These are phyloP conservation scores for Citrus reticulata DNA, from an alignment of 345 rosid genomes.

Conservation along the genomic window DNA sequence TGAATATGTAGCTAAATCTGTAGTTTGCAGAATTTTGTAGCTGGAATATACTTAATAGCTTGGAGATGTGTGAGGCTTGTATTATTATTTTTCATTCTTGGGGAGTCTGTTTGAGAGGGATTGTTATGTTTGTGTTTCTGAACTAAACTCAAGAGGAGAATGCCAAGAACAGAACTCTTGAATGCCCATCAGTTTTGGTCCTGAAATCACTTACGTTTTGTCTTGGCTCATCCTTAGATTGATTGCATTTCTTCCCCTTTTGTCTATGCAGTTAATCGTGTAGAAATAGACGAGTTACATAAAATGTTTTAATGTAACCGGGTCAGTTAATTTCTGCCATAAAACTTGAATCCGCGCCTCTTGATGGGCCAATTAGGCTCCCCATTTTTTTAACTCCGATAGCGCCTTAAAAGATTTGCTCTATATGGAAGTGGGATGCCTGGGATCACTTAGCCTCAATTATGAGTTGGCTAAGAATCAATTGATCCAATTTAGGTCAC, in stretches of 20 bases:
- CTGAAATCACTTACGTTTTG: neutral
- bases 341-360: neutral
- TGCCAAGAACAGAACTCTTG: neutral
- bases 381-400: too few relatives aligned
- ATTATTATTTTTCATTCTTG: constrained; percentile 17
- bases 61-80: constrained; percentile 27
- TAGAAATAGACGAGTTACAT: too few relatives aligned
- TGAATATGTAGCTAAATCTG: constrained; percentile 16
- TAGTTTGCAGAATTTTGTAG: constrained; percentile 40
- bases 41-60: constrained; percentile 23
- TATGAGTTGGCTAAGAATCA: neutral
- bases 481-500: neutral
- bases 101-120: constrained; percentile 20
- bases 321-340: neutral
- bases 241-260: neutral
- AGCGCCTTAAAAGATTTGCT: neutral
- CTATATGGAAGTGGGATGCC: neutral
- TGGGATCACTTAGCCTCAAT: neutral
- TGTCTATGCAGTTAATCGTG: neutral
- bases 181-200: neutral
- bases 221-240: neutral
- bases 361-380: neutral
- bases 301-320: neutral
- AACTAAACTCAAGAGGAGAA: neutral
- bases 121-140: neutral